Conservation (phyloP, 2,329 filamentous ascomycete species). For the Fusarium fujikuroi region DNA sequence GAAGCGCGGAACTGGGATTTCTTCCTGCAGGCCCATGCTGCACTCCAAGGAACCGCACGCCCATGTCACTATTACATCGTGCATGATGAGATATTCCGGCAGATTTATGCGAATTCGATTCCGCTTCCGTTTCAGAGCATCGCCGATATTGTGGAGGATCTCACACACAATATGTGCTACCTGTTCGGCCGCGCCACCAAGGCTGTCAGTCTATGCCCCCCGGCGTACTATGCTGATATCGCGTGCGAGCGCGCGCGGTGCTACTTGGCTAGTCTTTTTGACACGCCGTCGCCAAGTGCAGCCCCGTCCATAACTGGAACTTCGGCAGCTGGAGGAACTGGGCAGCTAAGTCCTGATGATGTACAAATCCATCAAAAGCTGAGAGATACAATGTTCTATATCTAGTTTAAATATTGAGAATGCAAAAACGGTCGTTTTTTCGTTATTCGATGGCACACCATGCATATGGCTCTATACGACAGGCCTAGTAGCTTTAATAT, state of each 20-base stretch:
- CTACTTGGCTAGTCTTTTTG: background rate
- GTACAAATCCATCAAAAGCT: background rate
- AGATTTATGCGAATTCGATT: background rate
- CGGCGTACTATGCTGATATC: background rate
- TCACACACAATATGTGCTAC: background rate
- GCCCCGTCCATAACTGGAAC: background rate
- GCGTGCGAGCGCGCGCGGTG: background rate
- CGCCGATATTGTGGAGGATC: background rate
- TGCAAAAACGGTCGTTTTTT: background rate
- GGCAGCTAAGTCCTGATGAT: background rate
- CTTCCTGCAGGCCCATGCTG: background rate
- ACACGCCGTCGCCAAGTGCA: background rate
- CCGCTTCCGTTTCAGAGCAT: background rate
- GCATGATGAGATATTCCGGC: background rate
- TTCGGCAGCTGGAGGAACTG: background rate
- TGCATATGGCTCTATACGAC: fast-evolving
- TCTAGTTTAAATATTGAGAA: background rate
- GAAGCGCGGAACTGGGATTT: background rate
- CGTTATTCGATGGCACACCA: fast-evolving
- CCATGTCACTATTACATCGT: background rate
- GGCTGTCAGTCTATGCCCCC: background rate
- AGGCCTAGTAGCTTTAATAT: fast-evolving
- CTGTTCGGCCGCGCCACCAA: background rate
- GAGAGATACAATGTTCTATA: background rate
- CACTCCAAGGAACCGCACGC: background rate